Evolutionary conservation across 306 rosid genomes (phyloP), one percentile per base, ranked within the genome.

Genomic region (Prunus mume): DNA sequence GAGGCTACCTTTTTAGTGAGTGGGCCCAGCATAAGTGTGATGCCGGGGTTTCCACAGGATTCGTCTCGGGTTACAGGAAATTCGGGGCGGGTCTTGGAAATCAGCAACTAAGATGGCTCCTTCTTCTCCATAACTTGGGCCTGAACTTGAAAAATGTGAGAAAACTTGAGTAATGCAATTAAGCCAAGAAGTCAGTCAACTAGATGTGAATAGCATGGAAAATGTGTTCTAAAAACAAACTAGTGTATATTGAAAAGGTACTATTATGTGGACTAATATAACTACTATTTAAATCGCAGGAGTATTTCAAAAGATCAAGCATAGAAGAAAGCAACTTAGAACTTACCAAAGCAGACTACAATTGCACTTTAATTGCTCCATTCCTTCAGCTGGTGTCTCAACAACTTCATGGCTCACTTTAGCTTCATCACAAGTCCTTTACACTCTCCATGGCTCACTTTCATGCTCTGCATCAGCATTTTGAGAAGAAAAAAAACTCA

Each of bases 121-220:
- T 87, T 88, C 63, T 87, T 88, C 86, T 92, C 90, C 15, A 84
- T 76, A 74, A 90, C 84, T 83, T 86, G 94, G 54, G 93, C 97
- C 96, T 94, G 87, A 75, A 82, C 32, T 76, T 67, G 76, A 75
- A 71, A 75, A 24, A 60, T 12, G 25, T 22, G 70, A 78, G 52
- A 74, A 70, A 64, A 19, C 54, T 64, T 46, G 14, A 50, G 61
- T 27, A 74, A 54, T 28, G 4, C 32, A 3, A 1, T 28, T 57
- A 71, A 65, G 49, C 65, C 52, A 63, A 76, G 52, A 51, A 76
- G 46, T 64, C 24, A 28, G 58, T 71, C 22, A 28, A 38, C 69
- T 41, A 45, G 5, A 63, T 45, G 75, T 25, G 38, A 69, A 62
- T 43, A 68, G 72, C 65, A 84, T 68, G 69, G 52, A 81, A 69